Conservation (phyloP, 345 rosid species). For the Sapria himalayana region DNA sequence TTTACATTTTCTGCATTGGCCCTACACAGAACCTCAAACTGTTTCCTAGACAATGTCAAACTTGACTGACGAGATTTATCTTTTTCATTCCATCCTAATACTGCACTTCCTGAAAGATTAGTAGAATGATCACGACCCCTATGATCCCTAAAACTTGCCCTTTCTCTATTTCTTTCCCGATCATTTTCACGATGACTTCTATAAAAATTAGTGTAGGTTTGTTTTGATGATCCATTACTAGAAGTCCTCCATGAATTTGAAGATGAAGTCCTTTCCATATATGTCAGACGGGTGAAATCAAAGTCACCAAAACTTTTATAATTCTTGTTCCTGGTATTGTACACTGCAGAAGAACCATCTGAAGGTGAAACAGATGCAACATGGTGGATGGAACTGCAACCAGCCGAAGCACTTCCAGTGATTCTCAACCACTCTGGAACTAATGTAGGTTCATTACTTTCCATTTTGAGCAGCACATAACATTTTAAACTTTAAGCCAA, state of each 20-base stretch:
- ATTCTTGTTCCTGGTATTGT: conserved; percentile 32
- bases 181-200: conserved; percentile 59
- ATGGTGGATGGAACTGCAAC: conserved; percentile 36
- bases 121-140: conserved; percentile 51
- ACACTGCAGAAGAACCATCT: conserved; percentile 31
- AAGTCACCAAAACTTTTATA: conserved; percentile 35
- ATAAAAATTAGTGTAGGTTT: conserved; percentile 70
- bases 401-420: conserved; percentile 40
- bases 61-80: conserved; percentile 38
- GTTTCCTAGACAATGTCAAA: conserved; percentile 53
- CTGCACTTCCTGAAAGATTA: conserved; percentile 28
- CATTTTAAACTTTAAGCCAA: no score
- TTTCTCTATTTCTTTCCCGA: conserved; percentile 52
- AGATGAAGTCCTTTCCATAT: conserved; percentile 49
- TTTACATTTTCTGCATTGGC: conserved; percentile 22
- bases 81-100: conserved; percentile 25
- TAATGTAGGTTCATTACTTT: conserved; percentile 55
- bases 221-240: conserved; percentile 56
- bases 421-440: conserved; percentile 80
- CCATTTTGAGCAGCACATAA: conserved; percentile 48
- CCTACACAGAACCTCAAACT: conserved; percentile 22
- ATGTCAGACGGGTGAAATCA: conserved; percentile 33
- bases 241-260: conserved; percentile 48
- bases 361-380: conserved; percentile 28
- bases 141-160: conserved; percentile 24